Percentiles rank a stretch among this genome's conserved stretches.
Conservation (phyloP, 2,329 filamentous ascomycete species). For the Cryphonectria radicalis region DNA sequence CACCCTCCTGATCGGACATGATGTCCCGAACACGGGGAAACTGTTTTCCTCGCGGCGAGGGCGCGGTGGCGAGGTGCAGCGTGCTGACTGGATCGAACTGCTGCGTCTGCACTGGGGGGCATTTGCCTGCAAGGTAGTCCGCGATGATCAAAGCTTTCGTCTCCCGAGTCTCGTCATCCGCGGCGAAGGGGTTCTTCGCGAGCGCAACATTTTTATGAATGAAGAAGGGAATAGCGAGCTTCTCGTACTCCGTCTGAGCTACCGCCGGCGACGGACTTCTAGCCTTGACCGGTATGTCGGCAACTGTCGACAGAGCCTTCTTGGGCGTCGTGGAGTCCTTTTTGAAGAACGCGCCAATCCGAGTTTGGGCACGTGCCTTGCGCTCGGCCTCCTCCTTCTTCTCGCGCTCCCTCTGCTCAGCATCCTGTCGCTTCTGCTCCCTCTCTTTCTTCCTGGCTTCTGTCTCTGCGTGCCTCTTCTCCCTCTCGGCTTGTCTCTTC, state of each 20-base stretch:
- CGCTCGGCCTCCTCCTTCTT: slow-evolving; percentile 55
- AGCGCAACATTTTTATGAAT: slow-evolving; percentile 74
- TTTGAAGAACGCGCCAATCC: slow-evolving; percentile 53
- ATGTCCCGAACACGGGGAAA: slow-evolving; percentile 63
- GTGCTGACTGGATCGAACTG: slow-evolving; percentile 51
- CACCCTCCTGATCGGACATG: slow-evolving; percentile 57
- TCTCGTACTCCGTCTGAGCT: slow-evolving; percentile 60
- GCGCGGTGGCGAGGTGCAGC: slow-evolving; percentile 47
- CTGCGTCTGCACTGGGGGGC: slow-evolving; percentile 47
- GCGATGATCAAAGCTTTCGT: slow-evolving; percentile 57
- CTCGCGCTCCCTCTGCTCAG: slow-evolving; percentile 51
- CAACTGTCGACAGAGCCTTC: slow-evolving; percentile 36
- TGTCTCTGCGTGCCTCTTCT: slow-evolving; percentile 41
- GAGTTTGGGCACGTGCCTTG: slow-evolving; percentile 53
- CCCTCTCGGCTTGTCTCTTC: slow-evolving; percentile 41
- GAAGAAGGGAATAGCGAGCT: slow-evolving; percentile 80
- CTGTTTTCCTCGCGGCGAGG: slow-evolving; percentile 52
- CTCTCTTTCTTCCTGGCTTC: slow-evolving; percentile 46
- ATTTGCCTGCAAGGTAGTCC: slow-evolving; percentile 53
- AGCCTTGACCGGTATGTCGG: slow-evolving; percentile 29
- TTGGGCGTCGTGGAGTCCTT: slow-evolving; percentile 45
- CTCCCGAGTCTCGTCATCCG: slow-evolving; percentile 61
- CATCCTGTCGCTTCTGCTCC: slow-evolving; percentile 50
- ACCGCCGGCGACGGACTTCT: slow-evolving; percentile 31
- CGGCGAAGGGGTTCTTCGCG: slow-evolving; percentile 61